A percentile compares a stretch with the other conserved stretches of the same genome.
Evolutionary conservation across 179 eudicot species (phyloP).

Genomic region (Carnegiea gigantea): DNA sequence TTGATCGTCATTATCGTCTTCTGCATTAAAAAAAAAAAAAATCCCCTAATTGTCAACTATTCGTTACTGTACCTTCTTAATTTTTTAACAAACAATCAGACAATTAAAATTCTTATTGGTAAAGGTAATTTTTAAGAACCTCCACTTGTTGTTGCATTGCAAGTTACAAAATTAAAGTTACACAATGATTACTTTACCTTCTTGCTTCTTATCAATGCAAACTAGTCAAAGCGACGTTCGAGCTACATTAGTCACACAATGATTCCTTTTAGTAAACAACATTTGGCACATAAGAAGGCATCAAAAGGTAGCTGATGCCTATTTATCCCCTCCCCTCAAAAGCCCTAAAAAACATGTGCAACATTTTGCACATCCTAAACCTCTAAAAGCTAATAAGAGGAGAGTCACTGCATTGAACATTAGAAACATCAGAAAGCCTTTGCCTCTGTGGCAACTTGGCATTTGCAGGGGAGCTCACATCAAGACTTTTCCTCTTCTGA

Average conservation of each 20-base stretch:
- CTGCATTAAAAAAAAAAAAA: too few relatives aligned
- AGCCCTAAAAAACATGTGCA: constrained; percentile 1
- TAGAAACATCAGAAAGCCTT: constrained; percentile 64
- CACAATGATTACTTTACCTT: too few relatives aligned
- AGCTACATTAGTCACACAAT: background rate
- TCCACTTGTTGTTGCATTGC: too few relatives aligned
- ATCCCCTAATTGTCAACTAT: too few relatives aligned
- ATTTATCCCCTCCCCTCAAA: background rate
- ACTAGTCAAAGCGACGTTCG: too few relatives aligned
- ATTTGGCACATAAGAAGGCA: background rate
- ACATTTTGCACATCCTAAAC: constrained; percentile 8
- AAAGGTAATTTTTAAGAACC: too few relatives aligned
- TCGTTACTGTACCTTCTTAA: too few relatives aligned
- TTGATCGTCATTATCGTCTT: too few relatives aligned
- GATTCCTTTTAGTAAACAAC: background rate
- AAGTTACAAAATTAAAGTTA: too few relatives aligned
- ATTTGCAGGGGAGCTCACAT: constrained; percentile 52
- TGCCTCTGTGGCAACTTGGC: constrained; percentile 57
- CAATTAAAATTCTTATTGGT: too few relatives aligned
- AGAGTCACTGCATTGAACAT: constrained; percentile 72
- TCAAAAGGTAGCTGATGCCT: constrained; percentile 4
- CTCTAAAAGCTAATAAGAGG: constrained; percentile 52
- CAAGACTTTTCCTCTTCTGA: constrained; percentile 64
- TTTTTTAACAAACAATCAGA: too few relatives aligned
- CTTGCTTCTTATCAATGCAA: too few relatives aligned